These are phyloP conservation scores for Luffa aegyptiaca DNA, from an alignment of 306 rosid species.

Conservation along the genomic window DNA sequence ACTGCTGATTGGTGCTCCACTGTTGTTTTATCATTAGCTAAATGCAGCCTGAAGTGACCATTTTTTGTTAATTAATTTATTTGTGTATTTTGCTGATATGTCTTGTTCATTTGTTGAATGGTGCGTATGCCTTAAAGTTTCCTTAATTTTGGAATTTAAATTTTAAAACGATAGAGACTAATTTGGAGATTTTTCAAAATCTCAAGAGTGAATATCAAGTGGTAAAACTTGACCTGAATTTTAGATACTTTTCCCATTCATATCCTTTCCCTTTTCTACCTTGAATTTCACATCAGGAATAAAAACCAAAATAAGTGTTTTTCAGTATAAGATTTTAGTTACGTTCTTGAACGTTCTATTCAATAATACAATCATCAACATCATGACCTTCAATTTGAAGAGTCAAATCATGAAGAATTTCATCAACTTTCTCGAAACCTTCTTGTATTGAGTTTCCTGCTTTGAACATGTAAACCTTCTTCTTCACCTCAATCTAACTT, in stretches of 20 bases:
- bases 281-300: not conserved
- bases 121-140: too few species aligned
- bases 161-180: not conserved
- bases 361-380: constrained; percentile 6
- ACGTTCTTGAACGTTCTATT: constrained; percentile 15
- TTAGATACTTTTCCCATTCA: not conserved
- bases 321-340: not conserved
- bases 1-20: not conserved
- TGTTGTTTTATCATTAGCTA: not conserved
- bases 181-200: not conserved
- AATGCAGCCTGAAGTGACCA: too few species aligned
- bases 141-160: not conserved
- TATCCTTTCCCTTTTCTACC: not conserved
- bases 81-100: too few species aligned
- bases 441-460: constrained; percentile 37
- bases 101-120: too few species aligned
- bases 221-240: not conserved
- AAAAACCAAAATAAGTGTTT: not conserved
- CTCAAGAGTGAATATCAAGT: not conserved
- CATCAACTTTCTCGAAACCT: constrained; percentile 31
- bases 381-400: constrained; percentile 50
- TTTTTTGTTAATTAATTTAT: too few species aligned
- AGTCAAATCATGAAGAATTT: constrained; percentile 41
- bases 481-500: constrained; percentile 79
- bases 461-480: constrained; percentile 45